Conservation (phyloP, 1,284 basidiomycete species). For the Ganoderma multipileum region DNA sequence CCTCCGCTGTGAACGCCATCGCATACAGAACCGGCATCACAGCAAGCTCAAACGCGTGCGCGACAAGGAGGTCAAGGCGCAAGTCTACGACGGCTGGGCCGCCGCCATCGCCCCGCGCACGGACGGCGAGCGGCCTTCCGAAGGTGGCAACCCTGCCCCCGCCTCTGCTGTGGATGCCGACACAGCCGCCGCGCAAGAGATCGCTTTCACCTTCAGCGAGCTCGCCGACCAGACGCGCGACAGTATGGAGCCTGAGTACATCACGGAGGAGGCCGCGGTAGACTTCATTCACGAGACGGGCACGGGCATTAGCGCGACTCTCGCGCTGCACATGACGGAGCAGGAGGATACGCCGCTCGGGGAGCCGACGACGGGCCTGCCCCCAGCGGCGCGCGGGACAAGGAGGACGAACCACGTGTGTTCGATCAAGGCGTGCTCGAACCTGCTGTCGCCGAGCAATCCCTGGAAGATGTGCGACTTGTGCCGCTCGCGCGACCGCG, state of each 20-base stretch:
- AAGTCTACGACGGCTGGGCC: constrained; percentile 39
- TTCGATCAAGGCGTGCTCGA: constrained; percentile 50
- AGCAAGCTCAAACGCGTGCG: constrained; percentile 57
- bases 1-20: constrained; percentile 61
- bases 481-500: constrained; percentile 47
- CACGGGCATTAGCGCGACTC: background rate
- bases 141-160: background rate
- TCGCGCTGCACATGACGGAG: background rate
- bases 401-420: constrained; percentile 48
- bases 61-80: constrained; percentile 51
- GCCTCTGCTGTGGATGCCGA: constrained; percentile 2
- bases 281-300: background rate
- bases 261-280: constrained; percentile 14
- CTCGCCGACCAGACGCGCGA: constrained; percentile 16
- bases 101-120: constrained; percentile 25
- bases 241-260: background rate
- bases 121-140: background rate
- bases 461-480: constrained; percentile 55
- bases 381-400: constrained; percentile 42
- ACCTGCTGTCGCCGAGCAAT: constrained; percentile 48
- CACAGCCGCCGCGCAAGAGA: background rate
- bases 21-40: constrained; percentile 59
- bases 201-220: constrained; percentile 17
- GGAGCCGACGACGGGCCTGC: constrained; percentile 33
- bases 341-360: constrained; percentile 29